Evolutionary conservation across 495 filamentous ascomycete genomes (phyloP), one percentile per base, ranked within the genome.

Genomic region (Mytilinidion resinicola): DNA sequence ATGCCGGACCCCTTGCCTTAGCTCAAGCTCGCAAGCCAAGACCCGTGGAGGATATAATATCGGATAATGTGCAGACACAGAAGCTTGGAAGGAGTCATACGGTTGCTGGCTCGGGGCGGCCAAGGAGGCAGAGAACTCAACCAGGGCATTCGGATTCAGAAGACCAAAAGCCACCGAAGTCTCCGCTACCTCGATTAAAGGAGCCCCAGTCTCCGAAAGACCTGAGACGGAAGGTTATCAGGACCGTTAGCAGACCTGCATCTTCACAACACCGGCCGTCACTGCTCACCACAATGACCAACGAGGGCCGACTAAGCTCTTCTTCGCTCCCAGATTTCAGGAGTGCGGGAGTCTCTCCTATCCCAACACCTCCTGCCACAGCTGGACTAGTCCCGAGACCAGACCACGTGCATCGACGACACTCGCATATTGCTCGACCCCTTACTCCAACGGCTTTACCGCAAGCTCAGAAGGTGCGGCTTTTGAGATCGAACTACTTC

Each of bases 401-500:
- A 14, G 77, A 78, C 30, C 77, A 76, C 19, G 66, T 82, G 34
- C 54, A 66, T 25, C 69, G 73, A 35, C 71, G 78, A 57, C 79
- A 80, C 44, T 69, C 77, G 9, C 80, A 86, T 15, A 56, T 57
- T 21, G 50, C 64, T 10, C 66, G 71, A 53, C 72, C 74, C 4
- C 58, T 81, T 17, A 79, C 74, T 33, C 78, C 83, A 14, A 78
- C 77, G 8, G 73, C 81, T 11, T 70, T 89, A 70, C 77, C 77
- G 15, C 60, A 60, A 12, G 65, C 67, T 4, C 82, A 86, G 67
- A 87, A 84, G 66, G 75, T 78, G 38, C 80, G 80, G 53, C 70
- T 88, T 37, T 69, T 90, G 50, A 74, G 83, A 55, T 80, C 87
- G 56, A 87, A 90, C 66, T 90, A 90, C 60, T 89, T 88, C 65